Evolutionary conservation across 805 yeast species (phyloP).

Genomic region (Isabelozyma heimii): DNA sequence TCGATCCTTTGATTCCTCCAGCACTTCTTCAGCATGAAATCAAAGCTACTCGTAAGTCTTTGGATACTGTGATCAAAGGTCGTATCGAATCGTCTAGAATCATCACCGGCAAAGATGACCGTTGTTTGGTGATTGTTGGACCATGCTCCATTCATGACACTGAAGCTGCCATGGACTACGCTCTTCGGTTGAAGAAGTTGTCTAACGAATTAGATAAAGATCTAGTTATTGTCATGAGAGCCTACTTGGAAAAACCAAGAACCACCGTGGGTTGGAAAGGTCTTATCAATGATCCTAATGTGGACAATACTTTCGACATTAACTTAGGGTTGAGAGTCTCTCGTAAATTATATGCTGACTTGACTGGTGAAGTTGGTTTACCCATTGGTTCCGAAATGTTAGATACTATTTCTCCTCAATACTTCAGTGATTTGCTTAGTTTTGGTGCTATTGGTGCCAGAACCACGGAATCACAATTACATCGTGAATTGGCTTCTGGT

Average conservation of each 20-base stretch:
- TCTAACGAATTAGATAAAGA: constrained; percentile 73
- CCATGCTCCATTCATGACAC: constrained; percentile 97
- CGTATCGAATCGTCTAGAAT: constrained; percentile 77
- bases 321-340: constrained; percentile 90
- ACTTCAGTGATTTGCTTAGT: constrained; percentile 82
- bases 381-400: constrained; percentile 98
- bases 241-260: constrained; percentile 96
- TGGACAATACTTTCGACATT: constrained; percentile 88
- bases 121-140: constrained; percentile 85
- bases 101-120: constrained; percentile 73
- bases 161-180: constrained; percentile 85
- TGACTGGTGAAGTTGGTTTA: constrained; percentile 66
- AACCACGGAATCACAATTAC: constrained; percentile 97
- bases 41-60: constrained; percentile 56
- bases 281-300: constrained; percentile 93
- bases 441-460: constrained; percentile 99
- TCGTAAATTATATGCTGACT: constrained; percentile 77
- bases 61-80: constrained; percentile 68
- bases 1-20: constrained; percentile 93
- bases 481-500: constrained; percentile 96
- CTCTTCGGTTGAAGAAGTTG: constrained; percentile 60
- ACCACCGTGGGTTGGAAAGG: constrained; percentile 99
- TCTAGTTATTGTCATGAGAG: constrained; percentile 89
- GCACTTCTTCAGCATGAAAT: constrained; percentile 84
- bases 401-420: constrained; percentile 97